These are phyloP conservation scores for Ophiocordyceps camponoti-leonardi DNA, from an alignment of 2,329 filamentous ascomycete species.

Conservation along the genomic window DNA sequence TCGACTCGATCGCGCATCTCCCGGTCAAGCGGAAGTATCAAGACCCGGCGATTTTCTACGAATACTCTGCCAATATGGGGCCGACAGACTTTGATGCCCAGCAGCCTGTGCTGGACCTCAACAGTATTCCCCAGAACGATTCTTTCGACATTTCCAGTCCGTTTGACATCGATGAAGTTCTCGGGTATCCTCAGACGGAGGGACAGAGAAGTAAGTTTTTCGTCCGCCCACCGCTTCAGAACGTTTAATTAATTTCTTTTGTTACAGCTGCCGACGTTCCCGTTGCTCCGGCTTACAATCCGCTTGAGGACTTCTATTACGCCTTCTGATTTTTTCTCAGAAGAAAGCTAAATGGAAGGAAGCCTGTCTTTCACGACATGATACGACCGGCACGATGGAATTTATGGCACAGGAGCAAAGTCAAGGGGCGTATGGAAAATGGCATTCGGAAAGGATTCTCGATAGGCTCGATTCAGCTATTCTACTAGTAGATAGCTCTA, in stretches of 20 bases:
- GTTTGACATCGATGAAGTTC: slow-evolving; percentile 7
- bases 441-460: too few species aligned
- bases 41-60: slow-evolving; percentile 3
- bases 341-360: background rate
- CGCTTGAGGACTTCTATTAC: background rate
- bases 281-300: background rate
- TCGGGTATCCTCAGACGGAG: slow-evolving; percentile 5
- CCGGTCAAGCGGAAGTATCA: slow-evolving; percentile 4
- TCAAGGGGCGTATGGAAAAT: too few species aligned
- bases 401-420: too few species aligned
- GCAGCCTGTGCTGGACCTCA: slow-evolving; percentile 4
- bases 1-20: slow-evolving; percentile 5
- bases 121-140: slow-evolving; percentile 5
- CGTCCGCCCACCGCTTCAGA: background rate
- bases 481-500: too few species aligned
- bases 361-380: background rate
- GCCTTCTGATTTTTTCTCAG: background rate
- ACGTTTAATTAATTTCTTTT: background rate
- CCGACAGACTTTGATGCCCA: slow-evolving; percentile 1
- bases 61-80: slow-evolving; percentile 3
- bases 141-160: slow-evolving; percentile 8
- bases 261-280: background rate
- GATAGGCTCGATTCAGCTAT: too few species aligned
- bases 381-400: too few species aligned
- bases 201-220: slow-evolving; percentile 5